These are phyloP conservation scores for Kodamaea laetipori DNA, from an alignment of 805 yeast genomes.

Conservation along the genomic window DNA sequence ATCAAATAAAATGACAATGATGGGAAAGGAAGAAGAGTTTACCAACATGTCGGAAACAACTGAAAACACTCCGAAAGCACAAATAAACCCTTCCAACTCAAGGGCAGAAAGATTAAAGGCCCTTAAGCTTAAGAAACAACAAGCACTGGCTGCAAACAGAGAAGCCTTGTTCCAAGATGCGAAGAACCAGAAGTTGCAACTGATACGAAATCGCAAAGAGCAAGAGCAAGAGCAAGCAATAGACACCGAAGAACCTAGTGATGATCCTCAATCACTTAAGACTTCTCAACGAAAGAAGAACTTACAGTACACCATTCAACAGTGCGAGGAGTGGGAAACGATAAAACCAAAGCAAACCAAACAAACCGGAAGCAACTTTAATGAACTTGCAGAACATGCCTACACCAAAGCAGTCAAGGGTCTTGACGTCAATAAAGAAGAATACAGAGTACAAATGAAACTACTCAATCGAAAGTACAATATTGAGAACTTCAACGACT, in stretches of 20 bases:
- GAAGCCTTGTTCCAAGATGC: slow-evolving; percentile 21
- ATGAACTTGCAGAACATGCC: slow-evolving; percentile 60
- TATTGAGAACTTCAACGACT: slow-evolving; percentile 4
- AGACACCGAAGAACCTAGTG: slow-evolving; percentile 31
- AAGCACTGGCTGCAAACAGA: slow-evolving; percentile 20
- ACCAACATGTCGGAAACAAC: background rate
- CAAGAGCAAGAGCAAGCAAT: slow-evolving; percentile 33
- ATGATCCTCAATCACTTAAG: background rate
- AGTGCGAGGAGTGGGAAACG: slow-evolving; percentile 63
- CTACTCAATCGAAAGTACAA: slow-evolving; percentile 17
- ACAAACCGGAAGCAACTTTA: slow-evolving; percentile 50
- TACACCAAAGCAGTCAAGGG: slow-evolving; percentile 54
- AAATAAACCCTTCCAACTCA: background rate
- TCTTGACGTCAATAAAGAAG: slow-evolving; percentile 40
- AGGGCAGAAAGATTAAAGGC: slow-evolving; percentile 13
- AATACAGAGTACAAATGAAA: slow-evolving; percentile 43
- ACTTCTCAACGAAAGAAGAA: slow-evolving; percentile 13
- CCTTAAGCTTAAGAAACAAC: slow-evolving; percentile 18
- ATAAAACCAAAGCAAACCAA: slow-evolving; percentile 26
- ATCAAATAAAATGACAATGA: too few relatives aligned
- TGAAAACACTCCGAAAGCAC: too few relatives aligned
- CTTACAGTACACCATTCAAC: slow-evolving; percentile 51
- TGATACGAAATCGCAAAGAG: slow-evolving; percentile 15
- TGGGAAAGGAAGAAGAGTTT: background rate
- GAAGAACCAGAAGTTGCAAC: slow-evolving; percentile 18